Evolutionary conservation across 768 basidiomycete genomes (phyloP).

Genomic region (Amanita exitialis): DNA sequence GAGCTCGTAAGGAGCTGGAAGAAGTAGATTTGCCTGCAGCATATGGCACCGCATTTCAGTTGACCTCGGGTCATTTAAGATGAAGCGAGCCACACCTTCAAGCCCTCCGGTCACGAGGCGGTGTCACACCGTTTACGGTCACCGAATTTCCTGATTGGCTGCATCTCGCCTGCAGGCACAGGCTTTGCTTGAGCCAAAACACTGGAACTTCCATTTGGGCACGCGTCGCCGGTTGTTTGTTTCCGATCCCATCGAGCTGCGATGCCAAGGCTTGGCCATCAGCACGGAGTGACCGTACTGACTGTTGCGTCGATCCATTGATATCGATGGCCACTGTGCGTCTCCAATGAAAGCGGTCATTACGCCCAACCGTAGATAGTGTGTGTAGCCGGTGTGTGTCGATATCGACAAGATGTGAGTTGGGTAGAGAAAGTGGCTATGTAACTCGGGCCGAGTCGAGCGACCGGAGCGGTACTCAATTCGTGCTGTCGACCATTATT

Average conservation of each 20-base stretch:
- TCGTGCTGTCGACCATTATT: not conserved
- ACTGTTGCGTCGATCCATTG: not conserved
- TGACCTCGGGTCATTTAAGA: constrained; percentile 2
- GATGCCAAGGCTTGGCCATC: not conserved
- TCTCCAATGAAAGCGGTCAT: not conserved
- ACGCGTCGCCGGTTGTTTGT: not conserved
- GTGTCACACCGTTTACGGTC: constrained; percentile 1
- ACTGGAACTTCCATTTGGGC: not conserved
- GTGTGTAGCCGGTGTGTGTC: not conserved
- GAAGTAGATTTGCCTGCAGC: not conserved
- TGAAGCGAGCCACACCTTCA: not conserved
- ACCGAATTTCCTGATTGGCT: constrained; percentile 5
- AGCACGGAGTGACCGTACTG: too few species aligned
- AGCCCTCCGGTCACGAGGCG: constrained; percentile 2
- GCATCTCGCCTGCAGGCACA: not conserved
- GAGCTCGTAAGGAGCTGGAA: not conserved
- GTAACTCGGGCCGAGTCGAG: not conserved
- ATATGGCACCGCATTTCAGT: not conserved
- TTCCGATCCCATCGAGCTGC: not conserved
- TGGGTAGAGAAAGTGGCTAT: not conserved
- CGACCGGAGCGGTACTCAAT: constrained; percentile 3
- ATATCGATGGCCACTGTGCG: not conserved
- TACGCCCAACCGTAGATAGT: too few species aligned
- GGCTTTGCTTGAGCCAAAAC: not conserved
- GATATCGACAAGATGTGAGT: not conserved